Base-by-base conservation (phyloP, 129 eudicot genomes). In the Saussurea involucrata region DNA sequence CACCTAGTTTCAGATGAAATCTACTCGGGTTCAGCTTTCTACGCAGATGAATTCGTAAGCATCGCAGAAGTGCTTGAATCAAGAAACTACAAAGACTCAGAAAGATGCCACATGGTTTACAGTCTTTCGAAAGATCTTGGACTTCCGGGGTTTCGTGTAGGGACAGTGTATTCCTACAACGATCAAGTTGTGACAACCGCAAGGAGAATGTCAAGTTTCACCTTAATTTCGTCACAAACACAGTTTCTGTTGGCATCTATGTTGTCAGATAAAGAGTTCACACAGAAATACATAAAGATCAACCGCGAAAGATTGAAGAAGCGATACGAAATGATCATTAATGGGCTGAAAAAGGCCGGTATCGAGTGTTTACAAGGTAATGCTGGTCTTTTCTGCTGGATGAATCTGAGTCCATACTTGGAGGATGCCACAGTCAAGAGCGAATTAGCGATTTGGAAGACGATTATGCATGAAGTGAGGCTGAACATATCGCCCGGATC, bases 321-420 rank as follows among this genome's bases (percentile, higher is more conserved):
- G 63, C 76, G 96, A 75, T 89, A 90, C n/a, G 82, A 85, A 22
- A 85, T 84, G 92, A 91, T 92, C 32, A 80, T 90, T 4, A 83
- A 87, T 0, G 97, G 99, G 71, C 55, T 95, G 28, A 76, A 49
- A 49, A 85, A 79, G 18, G 92, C 96, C 0, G 99, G 99, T 3
- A 95, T 95, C 5, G 81, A 84, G 66, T 95, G 99, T 42, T 78
- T 95, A 69, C 36, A 88, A 20, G 96, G 99, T 11, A 92, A 95
- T 67, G 99, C 97, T 0, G 99, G 99, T 1, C 80, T 95, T 21
- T 95, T 95, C 65, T 95, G 98, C 40, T 95, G 98, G 98, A 89
- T 95, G 97, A 88, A 95, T 64, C 57, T 95, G 79, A 89, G 97
- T 68, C 87, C 89, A 0, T 78, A 82, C 6, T 75, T 95, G 89